Evolutionary conservation across 2,329 filamentous ascomycete species (phyloP), one percentile per base, ranked within the genome.

Genomic region (Daldinia sp.): DNA sequence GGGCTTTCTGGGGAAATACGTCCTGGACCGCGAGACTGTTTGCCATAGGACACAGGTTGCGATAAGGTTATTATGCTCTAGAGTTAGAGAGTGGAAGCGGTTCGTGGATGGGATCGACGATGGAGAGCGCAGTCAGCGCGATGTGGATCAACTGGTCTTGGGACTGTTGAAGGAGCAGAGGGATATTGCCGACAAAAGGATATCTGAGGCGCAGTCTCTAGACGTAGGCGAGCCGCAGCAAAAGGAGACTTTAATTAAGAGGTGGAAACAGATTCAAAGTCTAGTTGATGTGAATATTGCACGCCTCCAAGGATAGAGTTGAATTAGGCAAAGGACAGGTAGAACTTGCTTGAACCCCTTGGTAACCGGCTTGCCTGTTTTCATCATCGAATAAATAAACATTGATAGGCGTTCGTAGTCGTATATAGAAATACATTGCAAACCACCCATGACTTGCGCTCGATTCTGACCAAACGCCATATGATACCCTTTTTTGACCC

Each of bases 11-110:
- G 83, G 80, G 0, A 77, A 77, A 3, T 87, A 85, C 67, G 76
- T 82, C 55, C 74, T 87, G 4, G 85, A 87, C 67, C 68, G 73
- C 2, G 75, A 81, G 8, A 79, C 74, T 4, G 80, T 82, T 10
- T 88, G 85, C 70, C 82, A 87, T 70, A 76, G 85, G 13, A 86
- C 85, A 1, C 81, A 87, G 70, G 82, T 85, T 9, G 85, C 83
- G 4, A 67, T 86, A 47, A 72, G 84, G 47, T 56, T 79, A 39
- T 32, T 82, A 25, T 79, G 68, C 71, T 77, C 64, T 52, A 80
- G 58, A 59, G 51, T 74, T 1, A 68, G 73, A 7, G 75, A 77
- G 71, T 86, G 83, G 82, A 72, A 74, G 52, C 71, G 77, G 32
- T 81, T 86, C 39, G 79, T 85, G 0, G 77, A 78, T 34, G 78